Conservation (phyloP, 305 asterid species). For the Fraxinus greggii region DNA sequence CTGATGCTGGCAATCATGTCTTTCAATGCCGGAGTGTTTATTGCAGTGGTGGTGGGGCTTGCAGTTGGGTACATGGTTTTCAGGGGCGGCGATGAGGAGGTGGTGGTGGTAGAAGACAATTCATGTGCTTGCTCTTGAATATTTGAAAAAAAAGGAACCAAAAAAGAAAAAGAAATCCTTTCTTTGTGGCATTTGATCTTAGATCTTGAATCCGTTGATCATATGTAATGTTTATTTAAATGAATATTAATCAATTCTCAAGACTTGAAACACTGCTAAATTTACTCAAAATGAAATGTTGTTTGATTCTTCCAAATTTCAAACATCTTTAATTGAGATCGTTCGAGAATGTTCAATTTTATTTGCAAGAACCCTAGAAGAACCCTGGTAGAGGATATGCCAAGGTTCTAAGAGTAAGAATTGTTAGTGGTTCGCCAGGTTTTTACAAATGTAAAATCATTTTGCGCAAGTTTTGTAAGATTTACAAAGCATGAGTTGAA, state of each 20-base stretch:
- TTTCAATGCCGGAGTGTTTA: conserved; percentile 77
- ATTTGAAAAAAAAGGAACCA: not conserved
- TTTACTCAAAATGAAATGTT: too few species aligned
- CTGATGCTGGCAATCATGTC: conserved; percentile 95
- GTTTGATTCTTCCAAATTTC: not conserved
- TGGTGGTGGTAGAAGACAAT: conserved; percentile 42
- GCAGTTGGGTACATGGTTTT: conserved; percentile 67
- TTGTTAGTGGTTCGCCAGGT: not conserved
- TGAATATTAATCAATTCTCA: not conserved
- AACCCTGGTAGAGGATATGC: too few species aligned
- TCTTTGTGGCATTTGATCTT: not conserved
- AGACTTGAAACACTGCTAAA: too few species aligned
- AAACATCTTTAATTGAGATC: not conserved
- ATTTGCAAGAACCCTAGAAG: too few species aligned
- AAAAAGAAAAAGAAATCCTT: not conserved
- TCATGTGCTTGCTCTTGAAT: conserved; percentile 81
- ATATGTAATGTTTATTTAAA: not conserved
- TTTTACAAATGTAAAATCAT: not conserved
- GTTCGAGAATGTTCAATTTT: not conserved
- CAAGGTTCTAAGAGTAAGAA: not conserved
- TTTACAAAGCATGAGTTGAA: not conserved
- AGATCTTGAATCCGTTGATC: not conserved
- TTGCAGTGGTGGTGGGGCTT: conserved; percentile 69
- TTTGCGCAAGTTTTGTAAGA: not conserved
- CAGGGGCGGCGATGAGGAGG: conserved; percentile 54